These are phyloP conservation scores for Posidonia australis DNA, from an alignment of 106 monocot genomes.

Conservation along the genomic window DNA sequence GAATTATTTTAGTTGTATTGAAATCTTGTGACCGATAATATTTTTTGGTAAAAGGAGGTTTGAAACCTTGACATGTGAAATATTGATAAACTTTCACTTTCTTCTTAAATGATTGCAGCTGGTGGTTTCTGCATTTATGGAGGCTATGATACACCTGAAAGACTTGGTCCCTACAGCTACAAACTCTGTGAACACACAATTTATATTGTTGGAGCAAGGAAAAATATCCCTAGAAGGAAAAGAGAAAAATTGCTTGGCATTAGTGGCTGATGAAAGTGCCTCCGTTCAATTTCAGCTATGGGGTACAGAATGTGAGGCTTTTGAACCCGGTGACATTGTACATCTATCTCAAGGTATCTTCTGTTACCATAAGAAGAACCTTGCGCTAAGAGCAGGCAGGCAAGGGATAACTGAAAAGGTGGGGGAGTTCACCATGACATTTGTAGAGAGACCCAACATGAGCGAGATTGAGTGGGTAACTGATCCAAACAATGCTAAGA, in stretches of 20 bases:
- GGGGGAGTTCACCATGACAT: conserved; percentile 79
- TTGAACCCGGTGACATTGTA: conserved; percentile 81
- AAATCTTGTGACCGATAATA: too few relatives aligned
- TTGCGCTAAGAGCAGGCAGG: conserved; percentile 69
- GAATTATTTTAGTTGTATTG: too few relatives aligned
- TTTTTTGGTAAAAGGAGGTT: too few relatives aligned
- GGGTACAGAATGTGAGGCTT: conserved; percentile 69
- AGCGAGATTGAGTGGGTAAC: conserved; percentile 54
- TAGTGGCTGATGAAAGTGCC: conserved; percentile 80
- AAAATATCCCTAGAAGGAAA: conserved; percentile 28
- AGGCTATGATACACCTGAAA: conserved; percentile 34
- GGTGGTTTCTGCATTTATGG: neutral
- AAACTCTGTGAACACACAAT: conserved; percentile 56
- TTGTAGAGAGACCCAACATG: conserved; percentile 90
- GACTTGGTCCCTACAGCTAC: conserved; percentile 73
- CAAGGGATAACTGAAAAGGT: conserved; percentile 58
- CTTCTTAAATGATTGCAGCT: too few relatives aligned
- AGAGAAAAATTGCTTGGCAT: conserved; percentile 49
- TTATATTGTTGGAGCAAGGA: conserved; percentile 71
- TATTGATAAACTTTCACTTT: too few relatives aligned
- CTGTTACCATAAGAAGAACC: conserved; percentile 58
- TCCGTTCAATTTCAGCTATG: conserved; percentile 79
- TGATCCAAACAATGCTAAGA: conserved; percentile 38
- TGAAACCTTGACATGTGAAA: too few relatives aligned
- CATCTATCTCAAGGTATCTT: conserved; percentile 63